Conservation (phyloP, 2,329 filamentous ascomycete species). For the Fusarium sp. region DNA sequence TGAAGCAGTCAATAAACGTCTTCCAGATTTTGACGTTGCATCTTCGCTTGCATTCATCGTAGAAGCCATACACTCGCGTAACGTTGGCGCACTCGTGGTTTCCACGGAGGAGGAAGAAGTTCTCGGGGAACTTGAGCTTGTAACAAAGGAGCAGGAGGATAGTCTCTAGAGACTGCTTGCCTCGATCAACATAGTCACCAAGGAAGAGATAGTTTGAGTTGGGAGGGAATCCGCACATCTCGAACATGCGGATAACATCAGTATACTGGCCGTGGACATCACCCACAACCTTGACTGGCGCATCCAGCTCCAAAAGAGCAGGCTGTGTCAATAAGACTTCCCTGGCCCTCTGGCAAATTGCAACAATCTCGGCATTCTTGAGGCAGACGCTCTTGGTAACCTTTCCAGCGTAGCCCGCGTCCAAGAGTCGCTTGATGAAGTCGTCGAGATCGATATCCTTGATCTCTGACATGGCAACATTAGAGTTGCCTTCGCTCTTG, state of each 20-base stretch:
- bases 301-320: slow-evolving; percentile 89
- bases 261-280: slow-evolving; percentile 99
- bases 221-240: slow-evolving; percentile 98
- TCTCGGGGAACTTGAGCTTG: slow-evolving; percentile 99
- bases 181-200: slow-evolving; percentile 97
- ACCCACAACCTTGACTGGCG: slow-evolving; percentile 99
- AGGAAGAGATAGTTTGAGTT: slow-evolving; percentile 99
- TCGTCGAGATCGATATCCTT: slow-evolving; percentile 96
- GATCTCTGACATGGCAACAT: slow-evolving; percentile 88
- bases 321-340: slow-evolving; percentile 94
- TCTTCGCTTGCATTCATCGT: slow-evolving; percentile 98
- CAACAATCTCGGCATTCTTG: slow-evolving; percentile 96
- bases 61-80: slow-evolving; percentile 99
- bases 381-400: slow-evolving; percentile 97
- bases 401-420: slow-evolving; percentile 95
- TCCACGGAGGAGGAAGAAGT: slow-evolving; percentile 98
- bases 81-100: slow-evolving; percentile 99
- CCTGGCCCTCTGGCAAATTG: slow-evolving; percentile 89
- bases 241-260: slow-evolving; percentile 95
- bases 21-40: slow-evolving; percentile 99
- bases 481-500: slow-evolving; percentile 60
- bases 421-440: slow-evolving; percentile 93
- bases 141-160: slow-evolving; percentile 97
- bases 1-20: slow-evolving; percentile 99
- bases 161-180: slow-evolving; percentile 98